Conservation (phyloP, 345 rosid species). For the Hypericum perforatum region DNA sequence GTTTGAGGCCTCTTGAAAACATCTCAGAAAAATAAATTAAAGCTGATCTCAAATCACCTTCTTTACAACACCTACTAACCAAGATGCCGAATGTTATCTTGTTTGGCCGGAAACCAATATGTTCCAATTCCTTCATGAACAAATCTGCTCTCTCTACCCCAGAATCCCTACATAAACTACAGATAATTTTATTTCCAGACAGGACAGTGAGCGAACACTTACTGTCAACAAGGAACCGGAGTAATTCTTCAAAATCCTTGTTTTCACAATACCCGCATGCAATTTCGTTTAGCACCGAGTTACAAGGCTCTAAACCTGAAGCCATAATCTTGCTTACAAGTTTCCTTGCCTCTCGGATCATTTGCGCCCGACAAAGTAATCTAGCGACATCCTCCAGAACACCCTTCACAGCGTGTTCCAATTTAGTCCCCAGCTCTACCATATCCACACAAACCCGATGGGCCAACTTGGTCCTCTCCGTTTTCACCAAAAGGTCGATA, state of each 20-base stretch:
- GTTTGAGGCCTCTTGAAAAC: constrained; percentile 43
- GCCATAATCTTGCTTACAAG: constrained; percentile 42
- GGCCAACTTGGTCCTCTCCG: constrained; percentile 37
- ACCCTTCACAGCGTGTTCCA: constrained; percentile 19
- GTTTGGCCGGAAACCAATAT: constrained; percentile 46
- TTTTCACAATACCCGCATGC: constrained; percentile 52
- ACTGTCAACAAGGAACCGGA: constrained; percentile 39
- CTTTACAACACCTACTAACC: constrained; percentile 58
- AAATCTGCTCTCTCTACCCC: constrained; percentile 44
- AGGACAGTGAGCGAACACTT: constrained; percentile 32
- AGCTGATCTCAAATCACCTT: constrained; percentile 43
- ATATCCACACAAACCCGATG: constrained; percentile 44
- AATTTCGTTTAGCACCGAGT: constrained; percentile 34
- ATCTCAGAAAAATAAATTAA: constrained; percentile 42
- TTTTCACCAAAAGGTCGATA: constrained; percentile 37
- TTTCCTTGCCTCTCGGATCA: constrained; percentile 54
- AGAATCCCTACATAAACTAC: constrained; percentile 36
- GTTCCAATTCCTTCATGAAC: constrained; percentile 46
- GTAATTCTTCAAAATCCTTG: constrained; percentile 64
- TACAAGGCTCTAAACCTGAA: constrained; percentile 35
- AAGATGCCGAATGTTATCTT: constrained; percentile 57
- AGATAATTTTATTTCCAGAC: constrained; percentile 52
- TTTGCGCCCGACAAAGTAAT: constrained; percentile 51
- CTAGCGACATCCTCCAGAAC: constrained; percentile 33
- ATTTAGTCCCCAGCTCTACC: constrained; percentile 24